Evolutionary conservation across 2,329 filamentous ascomycete species (phyloP).

Genomic region (Talaromyces islandicus): DNA sequence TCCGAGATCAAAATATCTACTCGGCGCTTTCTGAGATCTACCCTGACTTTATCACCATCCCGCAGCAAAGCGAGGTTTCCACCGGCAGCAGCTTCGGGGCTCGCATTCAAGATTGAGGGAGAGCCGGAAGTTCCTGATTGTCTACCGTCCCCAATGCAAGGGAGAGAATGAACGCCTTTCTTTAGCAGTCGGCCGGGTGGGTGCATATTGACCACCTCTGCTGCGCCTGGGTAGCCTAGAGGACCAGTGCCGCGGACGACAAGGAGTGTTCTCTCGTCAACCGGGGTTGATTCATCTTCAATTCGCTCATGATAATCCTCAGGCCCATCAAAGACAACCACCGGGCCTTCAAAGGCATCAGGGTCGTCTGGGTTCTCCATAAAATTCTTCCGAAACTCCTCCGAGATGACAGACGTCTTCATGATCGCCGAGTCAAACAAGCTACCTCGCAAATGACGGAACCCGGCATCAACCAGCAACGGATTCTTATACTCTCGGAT

Average conservation of each 20-base stretch:
- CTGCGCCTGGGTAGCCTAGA: slow-evolving; percentile 46
- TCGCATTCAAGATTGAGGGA: slow-evolving; percentile 52
- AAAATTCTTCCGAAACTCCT: slow-evolving; percentile 41
- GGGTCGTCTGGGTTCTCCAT: slow-evolving; percentile 41
- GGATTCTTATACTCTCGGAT: slow-evolving; percentile 43
- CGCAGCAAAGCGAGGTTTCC: slow-evolving; percentile 48
- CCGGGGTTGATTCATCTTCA: slow-evolving; percentile 32
- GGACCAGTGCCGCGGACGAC: slow-evolving; percentile 47
- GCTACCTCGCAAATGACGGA: slow-evolving; percentile 44
- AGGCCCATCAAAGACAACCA: slow-evolving; percentile 47
- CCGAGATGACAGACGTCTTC: slow-evolving; percentile 48
- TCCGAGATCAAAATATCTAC: slow-evolving; percentile 44
- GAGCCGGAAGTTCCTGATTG: slow-evolving; percentile 52
- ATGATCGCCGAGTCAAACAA: slow-evolving; percentile 49
- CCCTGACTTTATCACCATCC: slow-evolving; percentile 46
- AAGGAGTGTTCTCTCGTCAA: slow-evolving; percentile 41
- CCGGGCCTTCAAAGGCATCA: slow-evolving; percentile 43
- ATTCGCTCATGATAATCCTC: slow-evolving; percentile 44
- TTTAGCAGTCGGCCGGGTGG: slow-evolving; percentile 41
- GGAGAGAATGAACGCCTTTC: slow-evolving; percentile 42
- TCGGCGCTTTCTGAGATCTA: slow-evolving; percentile 45
- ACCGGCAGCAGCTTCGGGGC: slow-evolving; percentile 50
- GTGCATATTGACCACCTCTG: slow-evolving; percentile 50
- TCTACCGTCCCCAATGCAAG: slow-evolving; percentile 50
- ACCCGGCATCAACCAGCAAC: slow-evolving; percentile 46